These are phyloP conservation scores for Oryza meridionalis DNA, from an alignment of 176 grass and related monocot species.

Conservation along the genomic window DNA sequence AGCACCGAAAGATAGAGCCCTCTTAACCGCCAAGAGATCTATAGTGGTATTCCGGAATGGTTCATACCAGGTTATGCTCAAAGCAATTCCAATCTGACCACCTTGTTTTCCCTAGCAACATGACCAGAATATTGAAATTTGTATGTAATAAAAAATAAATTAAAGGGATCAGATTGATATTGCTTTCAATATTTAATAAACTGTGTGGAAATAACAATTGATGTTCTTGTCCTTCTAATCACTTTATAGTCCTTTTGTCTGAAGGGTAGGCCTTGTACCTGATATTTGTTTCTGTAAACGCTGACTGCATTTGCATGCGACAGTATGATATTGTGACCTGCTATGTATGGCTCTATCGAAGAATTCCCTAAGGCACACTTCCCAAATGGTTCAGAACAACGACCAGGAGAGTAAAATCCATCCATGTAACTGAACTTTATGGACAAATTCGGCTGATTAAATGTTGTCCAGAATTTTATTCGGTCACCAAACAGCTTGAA, in stretches of 20 bases:
- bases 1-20: constrained; percentile 37
- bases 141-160: background rate
- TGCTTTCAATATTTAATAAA: background rate
- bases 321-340: constrained; percentile 71
- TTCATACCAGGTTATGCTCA: constrained; percentile 49
- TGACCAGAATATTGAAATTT: background rate
- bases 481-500: constrained; percentile 65
- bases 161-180: background rate
- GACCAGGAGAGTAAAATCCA: constrained; percentile 50
- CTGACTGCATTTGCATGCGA: constrained; percentile 64
- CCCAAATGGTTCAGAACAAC: constrained; percentile 60
- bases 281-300: constrained; percentile 57
- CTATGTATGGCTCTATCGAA: constrained; percentile 67
- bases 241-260: background rate
- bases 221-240: background rate
- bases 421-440: constrained; percentile 34
- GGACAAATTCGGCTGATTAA: constrained; percentile 57
- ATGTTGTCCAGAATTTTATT: constrained; percentile 67
- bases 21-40: constrained; percentile 40
- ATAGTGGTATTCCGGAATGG: constrained; percentile 38
- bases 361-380: constrained; percentile 67
- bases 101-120: constrained; percentile 44
- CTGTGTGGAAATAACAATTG: background rate
- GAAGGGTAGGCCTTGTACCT: constrained; percentile 13
- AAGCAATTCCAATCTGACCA: constrained; percentile 54